Evolutionary conservation across 164 flowering plant species (phyloP).

Genomic region (Kingdonia uniflora): DNA sequence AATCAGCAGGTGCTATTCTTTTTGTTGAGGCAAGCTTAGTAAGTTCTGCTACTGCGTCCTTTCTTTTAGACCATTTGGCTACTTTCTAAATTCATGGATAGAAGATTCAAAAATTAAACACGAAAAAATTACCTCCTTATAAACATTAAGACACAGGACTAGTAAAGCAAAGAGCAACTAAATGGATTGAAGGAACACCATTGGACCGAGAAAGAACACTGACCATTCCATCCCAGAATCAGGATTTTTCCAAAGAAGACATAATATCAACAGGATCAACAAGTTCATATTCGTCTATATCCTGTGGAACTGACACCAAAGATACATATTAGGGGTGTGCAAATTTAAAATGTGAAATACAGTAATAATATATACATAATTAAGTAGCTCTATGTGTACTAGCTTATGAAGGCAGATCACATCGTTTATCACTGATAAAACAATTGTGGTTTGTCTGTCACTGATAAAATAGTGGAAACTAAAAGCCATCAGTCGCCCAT

Average conservation of each 20-base stretch:
- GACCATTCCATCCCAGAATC: slow-evolving; percentile 99
- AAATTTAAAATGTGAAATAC: not conserved
- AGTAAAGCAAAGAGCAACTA: no score
- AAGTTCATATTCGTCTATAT: slow-evolving; percentile 95
- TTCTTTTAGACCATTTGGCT: slow-evolving; percentile 92
- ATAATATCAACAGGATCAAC: slow-evolving; percentile 97
- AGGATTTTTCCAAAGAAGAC: slow-evolving; percentile 87
- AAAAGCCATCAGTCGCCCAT: no score
- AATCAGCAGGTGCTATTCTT: slow-evolving; percentile 93
- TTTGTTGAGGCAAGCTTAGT: slow-evolving; percentile 90
- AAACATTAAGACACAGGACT: no score
- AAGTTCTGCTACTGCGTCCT: slow-evolving; percentile 91
- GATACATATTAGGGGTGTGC: not conserved
- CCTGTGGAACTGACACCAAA: slow-evolving; percentile 65
- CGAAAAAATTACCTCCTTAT: no score
- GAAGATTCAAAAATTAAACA: no score
- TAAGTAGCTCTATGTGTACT: no score
- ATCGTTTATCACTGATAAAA: no score
- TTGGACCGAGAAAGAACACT: slow-evolving; percentile 29
- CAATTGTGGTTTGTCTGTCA: no score
- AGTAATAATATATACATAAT: not conserved
- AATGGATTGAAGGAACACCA: no score
- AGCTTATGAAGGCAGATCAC: no score
- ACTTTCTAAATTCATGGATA: slow-evolving; percentile 55
- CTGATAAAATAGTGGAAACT: no score